Conservation (phyloP, 768 basidiomycete species). For the Calocybe gangraenosa region DNA sequence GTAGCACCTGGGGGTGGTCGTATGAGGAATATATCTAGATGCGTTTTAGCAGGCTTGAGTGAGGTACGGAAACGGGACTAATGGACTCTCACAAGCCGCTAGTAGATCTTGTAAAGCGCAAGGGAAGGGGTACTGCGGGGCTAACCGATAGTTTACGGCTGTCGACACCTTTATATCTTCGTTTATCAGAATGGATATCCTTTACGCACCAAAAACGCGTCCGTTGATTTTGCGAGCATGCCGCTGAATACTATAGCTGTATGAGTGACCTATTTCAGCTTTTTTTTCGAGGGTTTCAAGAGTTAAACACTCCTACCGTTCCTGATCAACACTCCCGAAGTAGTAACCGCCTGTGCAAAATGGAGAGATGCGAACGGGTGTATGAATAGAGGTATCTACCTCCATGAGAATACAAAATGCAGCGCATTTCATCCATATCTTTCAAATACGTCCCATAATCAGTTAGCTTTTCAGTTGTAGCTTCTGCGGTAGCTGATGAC, state of each 20-base stretch:
- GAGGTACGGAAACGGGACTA: neutral
- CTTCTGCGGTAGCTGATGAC: constrained; percentile 4
- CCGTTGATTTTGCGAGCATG: constrained; percentile 92
- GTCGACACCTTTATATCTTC: constrained; percentile 14
- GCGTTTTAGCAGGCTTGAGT: constrained; percentile 1
- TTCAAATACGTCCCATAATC: constrained; percentile 46
- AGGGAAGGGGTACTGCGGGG: constrained; percentile 97
- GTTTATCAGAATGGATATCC: neutral
- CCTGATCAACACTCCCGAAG: constrained; percentile 77
- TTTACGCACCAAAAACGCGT: constrained; percentile 66
- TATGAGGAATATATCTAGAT: constrained; percentile 80
- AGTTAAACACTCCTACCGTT: constrained; percentile 39
- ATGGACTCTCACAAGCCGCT: constrained; percentile 72
- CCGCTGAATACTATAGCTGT: constrained; percentile 71
- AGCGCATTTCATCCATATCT: constrained; percentile 81
- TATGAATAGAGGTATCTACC: constrained; percentile 34
- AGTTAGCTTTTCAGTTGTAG: constrained; percentile 11
- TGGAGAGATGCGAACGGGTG: neutral
- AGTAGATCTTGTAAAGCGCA: constrained; percentile 86
- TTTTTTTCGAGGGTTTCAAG: neutral
- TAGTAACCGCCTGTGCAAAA: constrained; percentile 65
- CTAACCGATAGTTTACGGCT: constrained; percentile 83
- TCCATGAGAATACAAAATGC: constrained; percentile 80
- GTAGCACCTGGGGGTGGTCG: constrained; percentile 75
- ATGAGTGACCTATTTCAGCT: constrained; percentile 5